Evolutionary conservation across 805 yeast genomes (phyloP).

Genomic region (Monosporozyma aquatica): DNA sequence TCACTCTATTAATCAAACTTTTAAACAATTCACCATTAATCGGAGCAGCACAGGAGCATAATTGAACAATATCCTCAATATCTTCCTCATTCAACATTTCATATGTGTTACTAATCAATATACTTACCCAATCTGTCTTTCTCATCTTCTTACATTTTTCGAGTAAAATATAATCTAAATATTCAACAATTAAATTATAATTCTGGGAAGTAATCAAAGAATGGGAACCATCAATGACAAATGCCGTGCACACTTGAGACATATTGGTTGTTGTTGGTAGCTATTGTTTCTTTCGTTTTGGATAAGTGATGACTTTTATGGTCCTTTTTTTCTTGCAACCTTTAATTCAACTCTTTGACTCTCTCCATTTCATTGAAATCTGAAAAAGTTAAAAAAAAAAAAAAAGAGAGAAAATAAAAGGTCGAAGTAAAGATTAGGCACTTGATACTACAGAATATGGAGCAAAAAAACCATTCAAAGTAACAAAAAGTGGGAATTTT

Average conservation of each 20-base stretch:
- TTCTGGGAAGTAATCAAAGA: slow-evolving; percentile 12
- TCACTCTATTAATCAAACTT: slow-evolving; percentile 15
- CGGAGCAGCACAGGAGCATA: slow-evolving; percentile 19
- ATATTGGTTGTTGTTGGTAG: not conserved
- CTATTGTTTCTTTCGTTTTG: not conserved
- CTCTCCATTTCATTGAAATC: too few species aligned
- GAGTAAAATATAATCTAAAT: slow-evolving; percentile 21
- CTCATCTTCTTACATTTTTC: slow-evolving; percentile 22
- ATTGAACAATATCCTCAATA: slow-evolving; percentile 17
- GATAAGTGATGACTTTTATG: not conserved
- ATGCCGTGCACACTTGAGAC: slow-evolving; percentile 21
- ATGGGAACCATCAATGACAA: slow-evolving; percentile 22
- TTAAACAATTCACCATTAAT: slow-evolving; percentile 7
- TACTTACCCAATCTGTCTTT: slow-evolving; percentile 26
- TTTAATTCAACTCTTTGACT: too few species aligned
- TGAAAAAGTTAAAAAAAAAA: too few species aligned
- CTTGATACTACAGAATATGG: too few species aligned
- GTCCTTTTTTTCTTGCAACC: not conserved
- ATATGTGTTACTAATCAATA: slow-evolving; percentile 16
- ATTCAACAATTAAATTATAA: slow-evolving; percentile 14
- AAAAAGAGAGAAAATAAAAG: too few species aligned
- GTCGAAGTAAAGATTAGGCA: too few species aligned
- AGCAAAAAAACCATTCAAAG: too few species aligned
- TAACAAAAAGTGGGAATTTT: too few species aligned
- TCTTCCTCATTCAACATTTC: slow-evolving; percentile 12